Evolutionary conservation across 2,329 filamentous ascomycete genomes (phyloP).

Genomic region (Knoxdaviesia proteae): DNA sequence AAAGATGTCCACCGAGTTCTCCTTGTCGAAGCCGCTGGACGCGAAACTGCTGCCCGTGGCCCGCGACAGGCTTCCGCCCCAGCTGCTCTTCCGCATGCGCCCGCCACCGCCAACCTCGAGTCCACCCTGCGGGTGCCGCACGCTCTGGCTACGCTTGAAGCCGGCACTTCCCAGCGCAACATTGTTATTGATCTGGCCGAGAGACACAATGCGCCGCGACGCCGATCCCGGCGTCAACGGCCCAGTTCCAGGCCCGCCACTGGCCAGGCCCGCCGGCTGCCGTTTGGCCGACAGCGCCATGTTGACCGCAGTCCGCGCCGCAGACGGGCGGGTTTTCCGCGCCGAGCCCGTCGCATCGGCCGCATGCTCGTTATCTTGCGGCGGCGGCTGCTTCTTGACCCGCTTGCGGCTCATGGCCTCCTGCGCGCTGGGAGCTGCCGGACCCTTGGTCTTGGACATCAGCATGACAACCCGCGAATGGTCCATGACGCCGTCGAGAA

Average conservation of each 20-base stretch:
- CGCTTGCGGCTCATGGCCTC: slow-evolving; percentile 40
- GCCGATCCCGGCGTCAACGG: slow-evolving; percentile 24
- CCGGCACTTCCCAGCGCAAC: slow-evolving; percentile 28
- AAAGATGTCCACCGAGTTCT: slow-evolving; percentile 43
- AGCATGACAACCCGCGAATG: slow-evolving; percentile 80
- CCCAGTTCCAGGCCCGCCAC: neutral
- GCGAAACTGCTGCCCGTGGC: slow-evolving; percentile 5
- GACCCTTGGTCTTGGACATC: slow-evolving; percentile 40
- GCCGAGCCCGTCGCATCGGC: slow-evolving; percentile 5
- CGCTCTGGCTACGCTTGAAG: slow-evolving; percentile 60
- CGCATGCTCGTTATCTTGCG: too few species aligned
- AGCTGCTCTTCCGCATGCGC: slow-evolving; percentile 45
- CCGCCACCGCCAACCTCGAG: slow-evolving; percentile 9
- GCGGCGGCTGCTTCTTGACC: slow-evolving; percentile 13
- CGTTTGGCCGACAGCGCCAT: slow-evolving; percentile 33
- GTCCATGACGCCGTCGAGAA: slow-evolving; percentile 88
- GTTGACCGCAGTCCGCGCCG: slow-evolving; percentile 18
- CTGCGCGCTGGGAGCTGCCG: slow-evolving; percentile 23
- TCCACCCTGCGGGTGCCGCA: slow-evolving; percentile 33
- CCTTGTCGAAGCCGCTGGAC: slow-evolving; percentile 36
- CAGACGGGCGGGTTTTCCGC: neutral
- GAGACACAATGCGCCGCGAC: slow-evolving; percentile 65
- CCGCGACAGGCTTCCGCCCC: slow-evolving; percentile 27
- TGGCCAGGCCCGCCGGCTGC: slow-evolving; percentile 11
- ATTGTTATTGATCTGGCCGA: slow-evolving; percentile 77